phyloP scores from a whole-genome alignment of 345 rosid species.

The Excoecaria agallocha region DNA sequence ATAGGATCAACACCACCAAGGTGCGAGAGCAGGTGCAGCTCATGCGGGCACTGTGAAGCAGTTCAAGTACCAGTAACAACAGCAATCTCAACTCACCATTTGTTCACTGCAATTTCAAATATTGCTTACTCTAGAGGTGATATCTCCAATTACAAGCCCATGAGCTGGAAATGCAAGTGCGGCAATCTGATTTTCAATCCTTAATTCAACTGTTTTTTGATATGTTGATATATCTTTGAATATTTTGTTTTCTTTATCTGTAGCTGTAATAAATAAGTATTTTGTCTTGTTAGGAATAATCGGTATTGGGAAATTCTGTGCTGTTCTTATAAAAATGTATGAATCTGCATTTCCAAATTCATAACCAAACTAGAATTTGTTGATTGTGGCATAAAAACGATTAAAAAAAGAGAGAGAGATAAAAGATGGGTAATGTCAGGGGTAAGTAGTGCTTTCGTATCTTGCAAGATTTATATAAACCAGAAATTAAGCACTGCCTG shows the following conservation, averaged over 20 bases:
- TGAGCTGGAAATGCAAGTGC: slow-evolving; percentile 77
- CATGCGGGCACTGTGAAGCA: slow-evolving; percentile 56
- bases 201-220: slow-evolving; percentile 18
- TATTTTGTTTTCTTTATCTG: not conserved
- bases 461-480: slow-evolving; percentile 32
- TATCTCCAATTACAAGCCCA: slow-evolving; percentile 66
- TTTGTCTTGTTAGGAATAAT: not conserved
- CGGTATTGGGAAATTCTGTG: not conserved
- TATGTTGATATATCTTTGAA: not conserved
- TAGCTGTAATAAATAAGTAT: not conserved
- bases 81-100: slow-evolving; percentile 18
- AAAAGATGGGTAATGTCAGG: slow-evolving; percentile 15
- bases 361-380: not conserved
- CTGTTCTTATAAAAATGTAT: not conserved
- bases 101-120: slow-evolving; percentile 23
- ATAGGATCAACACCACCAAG: slow-evolving; percentile 69
- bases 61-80: slow-evolving; percentile 58
- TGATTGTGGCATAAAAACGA: not conserved
- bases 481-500: not conserved
- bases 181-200: slow-evolving; percentile 56
- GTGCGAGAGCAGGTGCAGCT: slow-evolving; percentile 53
- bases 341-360: not conserved
- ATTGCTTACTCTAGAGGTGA: slow-evolving; percentile 44
- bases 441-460: slow-evolving; percentile 35
- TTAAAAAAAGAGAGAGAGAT: too few species aligned